phyloP scores from a whole-genome alignment of 768 basidiomycete species.

The Rhodosporidiobolus sp. region DNA sequence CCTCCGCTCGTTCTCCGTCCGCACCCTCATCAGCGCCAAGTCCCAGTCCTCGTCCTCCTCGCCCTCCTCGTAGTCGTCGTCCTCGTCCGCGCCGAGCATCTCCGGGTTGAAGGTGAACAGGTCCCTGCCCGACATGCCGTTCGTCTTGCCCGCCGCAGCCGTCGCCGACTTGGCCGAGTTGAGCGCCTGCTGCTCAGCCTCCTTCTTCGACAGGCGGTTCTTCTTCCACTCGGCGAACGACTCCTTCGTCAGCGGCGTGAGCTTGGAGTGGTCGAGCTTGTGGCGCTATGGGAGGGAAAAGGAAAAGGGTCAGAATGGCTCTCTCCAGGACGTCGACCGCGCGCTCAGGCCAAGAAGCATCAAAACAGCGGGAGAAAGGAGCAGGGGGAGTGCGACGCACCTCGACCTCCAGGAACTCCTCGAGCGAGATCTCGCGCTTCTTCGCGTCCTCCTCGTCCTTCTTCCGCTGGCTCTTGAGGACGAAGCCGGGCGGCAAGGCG shows the following conservation, averaged over 20 bases:
- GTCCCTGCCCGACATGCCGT: slow-evolving; percentile 93
- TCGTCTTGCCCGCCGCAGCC: slow-evolving; percentile 79
- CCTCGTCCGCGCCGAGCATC: slow-evolving; percentile 47
- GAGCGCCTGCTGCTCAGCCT: slow-evolving; percentile 76
- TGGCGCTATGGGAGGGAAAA: slow-evolving; percentile 63
- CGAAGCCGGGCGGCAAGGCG: slow-evolving; percentile 91
- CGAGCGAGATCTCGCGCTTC: slow-evolving; percentile 83
- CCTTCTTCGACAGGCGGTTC: slow-evolving; percentile 90
- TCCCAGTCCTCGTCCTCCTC: slow-evolving; percentile 57
- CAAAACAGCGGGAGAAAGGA: background rate
- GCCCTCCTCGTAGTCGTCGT: slow-evolving; percentile 64
- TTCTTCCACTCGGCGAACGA: slow-evolving; percentile 92
- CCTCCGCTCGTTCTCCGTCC: slow-evolving; percentile 61
- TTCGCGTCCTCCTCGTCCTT: slow-evolving; percentile 79
- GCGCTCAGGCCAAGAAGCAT: background rate
- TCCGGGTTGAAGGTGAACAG: slow-evolving; percentile 95
- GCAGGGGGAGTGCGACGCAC: slow-evolving; percentile 51
- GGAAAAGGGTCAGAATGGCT: no score
- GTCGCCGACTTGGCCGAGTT: slow-evolving; percentile 78
- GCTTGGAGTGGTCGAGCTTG: slow-evolving; percentile 74
- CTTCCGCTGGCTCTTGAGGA: slow-evolving; percentile 89
- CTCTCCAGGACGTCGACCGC: no score
- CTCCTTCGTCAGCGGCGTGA: slow-evolving; percentile 91
- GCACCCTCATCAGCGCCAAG: slow-evolving; percentile 58
- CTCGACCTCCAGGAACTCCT: slow-evolving; percentile 97